Evolutionary conservation across 2,329 filamentous ascomycete genomes (phyloP).

Genomic region (Stachybotrys chlorohalonatus): DNA sequence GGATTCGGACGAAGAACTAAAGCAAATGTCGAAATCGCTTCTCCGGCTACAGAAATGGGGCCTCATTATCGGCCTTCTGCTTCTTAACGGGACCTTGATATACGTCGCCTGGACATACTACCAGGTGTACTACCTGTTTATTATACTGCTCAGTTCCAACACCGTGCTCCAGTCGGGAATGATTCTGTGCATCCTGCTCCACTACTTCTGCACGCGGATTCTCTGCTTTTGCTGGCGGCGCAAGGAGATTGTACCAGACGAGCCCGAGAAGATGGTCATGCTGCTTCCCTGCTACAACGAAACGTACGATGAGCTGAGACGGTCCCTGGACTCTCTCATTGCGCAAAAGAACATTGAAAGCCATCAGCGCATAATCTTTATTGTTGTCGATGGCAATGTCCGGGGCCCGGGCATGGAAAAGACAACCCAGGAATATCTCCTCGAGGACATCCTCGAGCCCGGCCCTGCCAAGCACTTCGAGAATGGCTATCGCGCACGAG

Average conservation of each 20-base stretch:
- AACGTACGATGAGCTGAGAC: slow-evolving; percentile 30
- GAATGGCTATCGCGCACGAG: slow-evolving; percentile 35
- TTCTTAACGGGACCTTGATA: slow-evolving; percentile 26
- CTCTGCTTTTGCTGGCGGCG: slow-evolving; percentile 18
- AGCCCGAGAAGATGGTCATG: slow-evolving; percentile 33
- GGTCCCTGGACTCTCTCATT: slow-evolving; percentile 36
- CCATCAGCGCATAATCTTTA: slow-evolving; percentile 33
- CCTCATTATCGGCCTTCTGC: slow-evolving; percentile 23
- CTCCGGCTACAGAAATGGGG: slow-evolving; percentile 29
- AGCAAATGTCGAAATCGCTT: slow-evolving; percentile 25
- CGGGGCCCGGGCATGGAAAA: slow-evolving; percentile 37
- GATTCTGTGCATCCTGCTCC: slow-evolving; percentile 26
- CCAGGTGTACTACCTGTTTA: slow-evolving; percentile 33
- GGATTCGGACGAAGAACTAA: slow-evolving; percentile 29
- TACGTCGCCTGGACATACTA: slow-evolving; percentile 26
- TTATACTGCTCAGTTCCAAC: slow-evolving; percentile 35
- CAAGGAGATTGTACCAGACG: slow-evolving; percentile 24
- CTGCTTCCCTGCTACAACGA: slow-evolving; percentile 42
- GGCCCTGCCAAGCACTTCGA: slow-evolving; percentile 24
- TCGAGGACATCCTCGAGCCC: slow-evolving; percentile 33
- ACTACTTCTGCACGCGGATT: slow-evolving; percentile 18
- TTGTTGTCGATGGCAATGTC: slow-evolving; percentile 38
- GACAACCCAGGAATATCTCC: slow-evolving; percentile 36
- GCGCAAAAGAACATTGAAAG: slow-evolving; percentile 30
- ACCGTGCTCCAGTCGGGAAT: slow-evolving; percentile 33